Conservation (phyloP, 192 early-diverging fungal species). For the Spizellomyces sp. region DNA sequence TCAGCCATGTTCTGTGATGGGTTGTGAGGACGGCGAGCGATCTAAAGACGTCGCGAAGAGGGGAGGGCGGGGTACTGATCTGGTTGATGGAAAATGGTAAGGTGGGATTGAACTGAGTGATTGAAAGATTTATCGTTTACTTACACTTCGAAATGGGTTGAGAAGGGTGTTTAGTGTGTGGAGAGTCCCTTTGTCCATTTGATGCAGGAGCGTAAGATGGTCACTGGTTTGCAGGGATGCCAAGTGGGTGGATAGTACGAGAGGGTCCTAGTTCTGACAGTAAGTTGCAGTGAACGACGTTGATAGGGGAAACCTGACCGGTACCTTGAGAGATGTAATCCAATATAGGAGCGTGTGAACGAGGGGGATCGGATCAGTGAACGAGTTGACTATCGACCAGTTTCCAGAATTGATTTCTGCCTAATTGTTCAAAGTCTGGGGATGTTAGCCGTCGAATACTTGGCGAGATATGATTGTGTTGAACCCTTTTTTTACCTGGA, state of each 20-base stretch:
- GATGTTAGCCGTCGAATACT: too few relatives aligned
- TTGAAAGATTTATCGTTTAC: background rate
- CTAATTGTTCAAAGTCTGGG: background rate
- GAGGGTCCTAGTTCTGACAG: background rate
- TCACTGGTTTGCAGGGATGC: background rate
- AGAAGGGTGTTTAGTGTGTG: constrained; percentile 43
- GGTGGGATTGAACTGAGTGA: background rate
- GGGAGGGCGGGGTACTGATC: background rate
- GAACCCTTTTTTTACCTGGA: constrained; percentile 13
- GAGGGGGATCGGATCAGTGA: constrained; percentile 1
- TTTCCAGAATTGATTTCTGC: constrained; percentile 34
- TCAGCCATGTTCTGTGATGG: background rate
- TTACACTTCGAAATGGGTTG: constrained; percentile 30
- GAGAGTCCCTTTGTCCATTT: constrained; percentile 27
- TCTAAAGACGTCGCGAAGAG: background rate
- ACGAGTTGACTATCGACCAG: constrained; percentile 18
- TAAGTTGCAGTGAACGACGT: background rate
- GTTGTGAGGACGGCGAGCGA: background rate
- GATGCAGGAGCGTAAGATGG: constrained; percentile 7
- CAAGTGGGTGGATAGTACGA: background rate
- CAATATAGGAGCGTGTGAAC: constrained; percentile 41
- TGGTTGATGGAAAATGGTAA: background rate
- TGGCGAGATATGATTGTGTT: background rate
- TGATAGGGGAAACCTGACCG: background rate
- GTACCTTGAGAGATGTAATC: constrained; percentile 38